These are phyloP conservation scores for Lodderomyces elongisporus DNA, from an alignment of 1,139 yeast genomes.

Conservation along the genomic window DNA sequence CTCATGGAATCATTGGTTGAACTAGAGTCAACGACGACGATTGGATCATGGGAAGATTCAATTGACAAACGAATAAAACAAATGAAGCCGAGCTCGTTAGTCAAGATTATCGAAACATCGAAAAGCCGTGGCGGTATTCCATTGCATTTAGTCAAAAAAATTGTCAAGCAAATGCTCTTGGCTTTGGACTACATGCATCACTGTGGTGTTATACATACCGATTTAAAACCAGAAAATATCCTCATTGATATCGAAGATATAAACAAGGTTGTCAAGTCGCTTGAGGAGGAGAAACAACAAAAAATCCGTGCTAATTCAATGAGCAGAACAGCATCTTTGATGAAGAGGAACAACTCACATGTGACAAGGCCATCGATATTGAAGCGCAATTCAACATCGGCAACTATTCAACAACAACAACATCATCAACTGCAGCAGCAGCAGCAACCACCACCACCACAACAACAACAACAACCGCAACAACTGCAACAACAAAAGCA, in stretches of 20 bases:
- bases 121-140: slow-evolving; percentile 30
- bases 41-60: slow-evolving; percentile 8
- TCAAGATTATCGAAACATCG: slow-evolving; percentile 14
- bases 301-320: slow-evolving; percentile 11
- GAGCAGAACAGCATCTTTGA: slow-evolving; percentile 8
- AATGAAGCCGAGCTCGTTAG: slow-evolving; percentile 14
- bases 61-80: slow-evolving; percentile 10
- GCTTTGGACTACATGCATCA: slow-evolving; percentile 40
- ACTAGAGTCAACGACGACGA: slow-evolving; percentile 9
- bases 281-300: slow-evolving; percentile 28
- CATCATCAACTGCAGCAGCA: slow-evolving; percentile 1
- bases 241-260: slow-evolving; percentile 38
- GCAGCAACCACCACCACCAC: slow-evolving; percentile 2
- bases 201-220: slow-evolving; percentile 43
- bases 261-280: slow-evolving; percentile 28
- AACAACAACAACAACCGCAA: slow-evolving; percentile 3
- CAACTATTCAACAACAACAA: slow-evolving; percentile 3
- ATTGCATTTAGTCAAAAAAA: slow-evolving; percentile 31
- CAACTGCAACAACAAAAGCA: slow-evolving; percentile 6
- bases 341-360: slow-evolving; percentile 4
- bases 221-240: slow-evolving; percentile 42
- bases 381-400: slow-evolving; percentile 2
- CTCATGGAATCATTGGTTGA: slow-evolving; percentile 7
- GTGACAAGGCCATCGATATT: slow-evolving; percentile 3
- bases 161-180: slow-evolving; percentile 33